Percentiles rank a stretch among this genome's conserved stretches.
Conservation (phyloP, 2,329 filamentous ascomycete genomes). For the Sclerotinia sclerotiorum region DNA sequence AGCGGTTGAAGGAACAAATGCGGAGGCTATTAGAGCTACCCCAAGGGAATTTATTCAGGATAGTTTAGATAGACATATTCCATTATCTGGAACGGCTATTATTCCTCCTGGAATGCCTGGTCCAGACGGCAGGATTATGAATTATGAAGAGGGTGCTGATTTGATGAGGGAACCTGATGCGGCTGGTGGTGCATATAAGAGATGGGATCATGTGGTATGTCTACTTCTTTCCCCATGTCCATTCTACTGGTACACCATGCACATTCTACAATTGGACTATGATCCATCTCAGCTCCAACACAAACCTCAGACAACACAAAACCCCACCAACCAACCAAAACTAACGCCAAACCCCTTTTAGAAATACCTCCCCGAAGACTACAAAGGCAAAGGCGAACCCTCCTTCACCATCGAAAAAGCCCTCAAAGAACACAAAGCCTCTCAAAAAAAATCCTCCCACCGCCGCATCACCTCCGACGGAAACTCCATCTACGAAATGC, state of each 20-base stretch:
- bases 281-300: background rate
- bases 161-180: slow-evolving; percentile 73
- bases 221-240: background rate
- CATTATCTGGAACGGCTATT: slow-evolving; percentile 74
- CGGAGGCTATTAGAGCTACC: slow-evolving; percentile 76
- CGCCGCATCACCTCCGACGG: slow-evolving; percentile 35
- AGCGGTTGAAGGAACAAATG: slow-evolving; percentile 70
- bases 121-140: slow-evolving; percentile 65
- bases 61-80: slow-evolving; percentile 69
- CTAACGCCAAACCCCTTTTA: slow-evolving; percentile 36
- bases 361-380: slow-evolving; percentile 72
- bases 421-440: slow-evolving; percentile 53
- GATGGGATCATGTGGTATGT: slow-evolving; percentile 72
- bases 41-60: slow-evolving; percentile 76
- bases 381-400: slow-evolving; percentile 81
- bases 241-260: background rate
- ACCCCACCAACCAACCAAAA: background rate
- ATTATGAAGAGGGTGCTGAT: slow-evolving; percentile 84
- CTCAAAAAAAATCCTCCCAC: slow-evolving; percentile 42
- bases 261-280: background rate
- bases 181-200: slow-evolving; percentile 71
- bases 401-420: slow-evolving; percentile 69
- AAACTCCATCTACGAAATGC: slow-evolving; percentile 51
- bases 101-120: slow-evolving; percentile 74
- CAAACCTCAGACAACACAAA: background rate